Evolutionary conservation across 495 filamentous ascomycete species (phyloP).

Genomic region (Usnea hakonensis): DNA sequence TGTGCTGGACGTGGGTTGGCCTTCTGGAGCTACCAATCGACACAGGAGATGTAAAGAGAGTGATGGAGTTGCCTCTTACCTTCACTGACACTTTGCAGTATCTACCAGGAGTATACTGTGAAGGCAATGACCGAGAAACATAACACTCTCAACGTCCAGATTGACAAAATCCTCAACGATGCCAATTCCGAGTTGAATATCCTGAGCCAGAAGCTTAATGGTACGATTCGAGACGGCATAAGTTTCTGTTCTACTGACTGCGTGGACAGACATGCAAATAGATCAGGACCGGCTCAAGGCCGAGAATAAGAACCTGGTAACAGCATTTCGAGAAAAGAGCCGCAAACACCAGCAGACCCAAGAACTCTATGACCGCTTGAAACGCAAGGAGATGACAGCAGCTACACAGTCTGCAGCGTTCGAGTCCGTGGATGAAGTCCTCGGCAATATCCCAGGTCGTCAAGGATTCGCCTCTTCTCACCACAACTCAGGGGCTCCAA

Average conservation of each 20-base stretch:
- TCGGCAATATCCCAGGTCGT: slow-evolving; percentile 21
- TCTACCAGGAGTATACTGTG: slow-evolving; percentile 72
- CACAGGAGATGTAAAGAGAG: slow-evolving; percentile 69
- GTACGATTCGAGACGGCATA: slow-evolving; percentile 28
- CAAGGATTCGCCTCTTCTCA: slow-evolving; percentile 15
- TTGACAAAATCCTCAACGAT: slow-evolving; percentile 74
- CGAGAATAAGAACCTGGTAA: slow-evolving; percentile 69
- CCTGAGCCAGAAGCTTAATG: slow-evolving; percentile 54
- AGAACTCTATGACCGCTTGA: slow-evolving; percentile 77
- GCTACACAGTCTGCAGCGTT: slow-evolving; percentile 64
- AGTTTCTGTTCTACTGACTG: not conserved
- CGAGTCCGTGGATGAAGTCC: slow-evolving; percentile 50
- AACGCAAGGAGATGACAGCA: slow-evolving; percentile 60
- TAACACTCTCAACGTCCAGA: slow-evolving; percentile 54
- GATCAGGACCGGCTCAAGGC: slow-evolving; percentile 60
- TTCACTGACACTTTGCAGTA: slow-evolving; percentile 39
- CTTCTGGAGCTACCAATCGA: slow-evolving; percentile 89
- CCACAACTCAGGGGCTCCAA: slow-evolving; percentile 17
- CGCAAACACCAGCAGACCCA: slow-evolving; percentile 70
- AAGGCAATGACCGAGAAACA: slow-evolving; percentile 73
- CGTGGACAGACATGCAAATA: slow-evolving; percentile 51
- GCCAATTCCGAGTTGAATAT: slow-evolving; percentile 70
- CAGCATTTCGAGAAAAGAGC: slow-evolving; percentile 63
- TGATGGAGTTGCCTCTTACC: not conserved
- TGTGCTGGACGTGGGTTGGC: slow-evolving; percentile 74